phyloP scores from a whole-genome alignment of 1,284 basidiomycete genomes.

The Ceratobasidium sp. region DNA sequence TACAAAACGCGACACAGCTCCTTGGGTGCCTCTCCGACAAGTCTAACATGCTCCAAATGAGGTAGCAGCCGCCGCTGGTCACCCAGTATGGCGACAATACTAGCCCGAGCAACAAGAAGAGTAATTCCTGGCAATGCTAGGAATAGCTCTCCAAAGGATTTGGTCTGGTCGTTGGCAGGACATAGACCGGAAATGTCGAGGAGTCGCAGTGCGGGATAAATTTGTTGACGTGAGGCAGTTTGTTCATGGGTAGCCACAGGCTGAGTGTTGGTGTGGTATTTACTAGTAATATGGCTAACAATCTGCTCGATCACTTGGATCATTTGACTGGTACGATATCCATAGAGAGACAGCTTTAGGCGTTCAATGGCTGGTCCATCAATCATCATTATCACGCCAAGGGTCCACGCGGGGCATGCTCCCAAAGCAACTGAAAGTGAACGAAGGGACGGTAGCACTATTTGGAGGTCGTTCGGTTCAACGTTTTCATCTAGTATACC shows the following conservation, averaged over 20 bases:
- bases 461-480: neutral
- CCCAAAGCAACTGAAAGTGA: neutral
- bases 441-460: neutral
- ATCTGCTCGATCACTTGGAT: neutral
- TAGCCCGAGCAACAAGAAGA: neutral
- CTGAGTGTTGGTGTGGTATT: neutral
- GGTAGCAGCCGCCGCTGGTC: neutral
- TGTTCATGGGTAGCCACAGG: neutral
- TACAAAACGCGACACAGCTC: neutral
- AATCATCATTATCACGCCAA: constrained; percentile 11
- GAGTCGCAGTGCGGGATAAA: neutral
- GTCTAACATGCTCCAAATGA: neutral
- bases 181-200: neutral
- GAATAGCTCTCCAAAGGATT: neutral
- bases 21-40: neutral
- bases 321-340: neutral
- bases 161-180: neutral
- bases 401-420: neutral
- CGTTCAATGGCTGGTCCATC: neutral
- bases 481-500: no score
- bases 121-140: neutral
- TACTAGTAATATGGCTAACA: neutral
- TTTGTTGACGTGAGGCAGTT: neutral
- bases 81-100: neutral
- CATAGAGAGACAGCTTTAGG: neutral